Evolutionary conservation across 2,329 filamentous ascomycete genomes (phyloP), one percentile per base, ranked within the genome.

Genomic region (Pestalotiopsis fici): DNA sequence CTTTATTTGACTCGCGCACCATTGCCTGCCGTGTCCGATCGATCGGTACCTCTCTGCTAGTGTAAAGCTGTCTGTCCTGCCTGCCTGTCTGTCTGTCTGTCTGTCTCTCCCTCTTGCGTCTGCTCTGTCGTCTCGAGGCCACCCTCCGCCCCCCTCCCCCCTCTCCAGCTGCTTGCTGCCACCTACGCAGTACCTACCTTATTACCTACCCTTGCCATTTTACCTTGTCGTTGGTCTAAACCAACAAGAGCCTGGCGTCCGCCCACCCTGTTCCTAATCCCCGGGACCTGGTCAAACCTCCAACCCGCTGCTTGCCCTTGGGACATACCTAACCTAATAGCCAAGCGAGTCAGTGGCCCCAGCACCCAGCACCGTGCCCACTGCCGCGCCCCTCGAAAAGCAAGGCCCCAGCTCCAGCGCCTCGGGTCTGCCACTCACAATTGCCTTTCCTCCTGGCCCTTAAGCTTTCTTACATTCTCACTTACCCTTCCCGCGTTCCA

Each of bases 371-470:
- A 84, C 75, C 21, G 78, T 77, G 55, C 84, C 81, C 60, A 86
- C 83, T 69, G 83, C 81, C 84, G 84, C 86, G 15, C 76, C 78
- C 77, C 43, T 50, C 43, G 43, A 60, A 72, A 78, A 59, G 57
- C 57, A 59, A 59, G 31, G n/a, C 28, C 43, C 57, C 25, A 37
- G 27, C 28, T 59, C 59, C 59, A 27, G 59, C 59, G 37, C 59
- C 39, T 62, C 39, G 59, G 59, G 39, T 62, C 59, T 62, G 35
- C 59, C 59, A 43, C 9, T 62, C 59, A 62, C 57, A 59, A 59
- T 31, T 59, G 57, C 25, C 27, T 23, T 47, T 50, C 21, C n/a
- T 35, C 37, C 37, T 35, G 55, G 7, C n/a, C 55, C 55, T 57
- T 57, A 57, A 57, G 55, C 55, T 57, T 57, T 50, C 43, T 50